Evolutionary conservation across 345 rosid species (phyloP).

Genomic region (Melastoma malabathricum): DNA sequence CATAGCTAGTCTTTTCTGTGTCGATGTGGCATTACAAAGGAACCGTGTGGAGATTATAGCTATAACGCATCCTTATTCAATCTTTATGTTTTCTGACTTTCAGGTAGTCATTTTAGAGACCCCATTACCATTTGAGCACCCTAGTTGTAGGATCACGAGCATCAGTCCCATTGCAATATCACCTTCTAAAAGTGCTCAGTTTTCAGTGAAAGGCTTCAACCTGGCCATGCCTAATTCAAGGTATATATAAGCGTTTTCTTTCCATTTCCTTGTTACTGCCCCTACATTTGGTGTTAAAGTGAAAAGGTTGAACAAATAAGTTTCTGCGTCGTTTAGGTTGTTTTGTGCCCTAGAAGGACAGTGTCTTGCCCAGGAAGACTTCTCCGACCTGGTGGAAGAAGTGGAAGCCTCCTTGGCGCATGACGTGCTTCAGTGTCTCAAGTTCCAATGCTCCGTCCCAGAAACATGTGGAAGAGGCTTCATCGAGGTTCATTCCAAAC

Average conservation of each 20-base stretch:
- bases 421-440: constrained; percentile 26
- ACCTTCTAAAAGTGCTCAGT: constrained; percentile 25
- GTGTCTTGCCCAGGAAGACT: constrained; percentile 32
- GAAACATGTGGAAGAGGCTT: constrained; percentile 50
- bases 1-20: neutral
- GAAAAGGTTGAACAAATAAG: constrained; percentile 2
- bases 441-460: constrained; percentile 37
- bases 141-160: constrained; percentile 37
- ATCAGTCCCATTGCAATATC: constrained; percentile 52
- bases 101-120: constrained; percentile 54
- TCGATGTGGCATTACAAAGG: too few relatives aligned
- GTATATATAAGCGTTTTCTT: constrained; percentile 14
- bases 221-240: constrained; percentile 29
- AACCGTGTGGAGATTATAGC: too few relatives aligned
- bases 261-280: constrained; percentile 1
- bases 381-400: constrained; percentile 21
- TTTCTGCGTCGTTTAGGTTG: constrained; percentile 26
- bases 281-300: too few relatives aligned
- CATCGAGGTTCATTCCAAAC: constrained; percentile 35
- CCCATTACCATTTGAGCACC: constrained; percentile 25
- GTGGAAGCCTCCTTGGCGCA: constrained; percentile 14
- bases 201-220: constrained; percentile 49
- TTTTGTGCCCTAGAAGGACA: constrained; percentile 50
- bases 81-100: constrained; percentile 6
- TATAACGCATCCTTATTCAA: neutral